Percentiles rank a stretch among this genome's conserved stretches.
Evolutionary conservation across 192 early-diverging fungal genomes (phyloP).

Genomic region (Coemansia sp.): DNA sequence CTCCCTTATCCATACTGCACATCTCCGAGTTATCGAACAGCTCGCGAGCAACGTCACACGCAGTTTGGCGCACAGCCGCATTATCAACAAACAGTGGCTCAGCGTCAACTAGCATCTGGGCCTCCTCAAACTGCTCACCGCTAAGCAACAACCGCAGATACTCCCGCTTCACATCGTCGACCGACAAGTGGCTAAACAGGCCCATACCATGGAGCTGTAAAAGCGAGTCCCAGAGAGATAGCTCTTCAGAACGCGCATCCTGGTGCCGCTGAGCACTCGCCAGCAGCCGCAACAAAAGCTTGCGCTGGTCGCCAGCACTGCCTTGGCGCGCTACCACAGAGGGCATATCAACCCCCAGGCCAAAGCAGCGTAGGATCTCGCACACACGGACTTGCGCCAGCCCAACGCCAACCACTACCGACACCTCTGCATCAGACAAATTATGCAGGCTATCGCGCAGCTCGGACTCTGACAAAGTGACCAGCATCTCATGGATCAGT

Average conservation of each 20-base stretch:
- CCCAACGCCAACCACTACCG: not conserved
- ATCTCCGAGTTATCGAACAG: conserved; percentile 44
- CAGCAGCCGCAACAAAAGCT: conserved; percentile 13
- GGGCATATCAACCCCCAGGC: conserved; percentile 9
- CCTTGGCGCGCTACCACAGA: conserved; percentile 12
- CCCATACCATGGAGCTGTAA: not conserved
- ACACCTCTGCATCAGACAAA: not conserved
- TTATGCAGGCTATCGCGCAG: not conserved
- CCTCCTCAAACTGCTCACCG: conserved; percentile 20
- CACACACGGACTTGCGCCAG: conserved; percentile 2
- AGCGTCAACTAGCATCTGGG: conserved; percentile 16
- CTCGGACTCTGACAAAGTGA: not conserved
- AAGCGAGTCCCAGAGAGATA: conserved; percentile 6
- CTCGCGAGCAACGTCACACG: conserved; percentile 37
- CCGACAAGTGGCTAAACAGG: conserved; percentile 8
- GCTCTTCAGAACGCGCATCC: not conserved
- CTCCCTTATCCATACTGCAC: conserved; percentile 14
- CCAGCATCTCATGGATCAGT: not conserved
- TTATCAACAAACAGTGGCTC: conserved; percentile 1
- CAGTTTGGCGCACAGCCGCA: conserved; percentile 7
- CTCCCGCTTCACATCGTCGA: conserved; percentile 19
- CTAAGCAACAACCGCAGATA: conserved; percentile 14
- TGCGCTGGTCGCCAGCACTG: conserved; percentile 8
- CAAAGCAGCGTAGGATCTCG: not conserved
- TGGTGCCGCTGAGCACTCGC: conserved; percentile 3